These are phyloP conservation scores for Stephania cephalantha DNA, from an alignment of 164 flowering plant species.

Conservation along the genomic window DNA sequence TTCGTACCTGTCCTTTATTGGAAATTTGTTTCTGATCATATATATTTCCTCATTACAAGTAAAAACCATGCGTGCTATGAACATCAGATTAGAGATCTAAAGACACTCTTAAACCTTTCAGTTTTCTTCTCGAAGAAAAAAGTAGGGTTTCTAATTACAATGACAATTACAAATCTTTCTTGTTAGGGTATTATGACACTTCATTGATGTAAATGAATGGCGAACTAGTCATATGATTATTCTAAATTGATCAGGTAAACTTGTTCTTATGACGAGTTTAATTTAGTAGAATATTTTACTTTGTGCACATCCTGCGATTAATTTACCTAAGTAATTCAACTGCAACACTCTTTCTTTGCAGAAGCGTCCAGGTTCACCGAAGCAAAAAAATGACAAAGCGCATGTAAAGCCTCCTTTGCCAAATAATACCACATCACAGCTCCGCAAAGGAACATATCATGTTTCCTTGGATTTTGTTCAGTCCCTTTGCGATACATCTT, in stretches of 20 bases:
- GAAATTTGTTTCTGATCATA: too few species aligned
- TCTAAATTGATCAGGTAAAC: neutral
- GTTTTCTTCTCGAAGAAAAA: too few species aligned
- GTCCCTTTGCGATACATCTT: conserved; percentile 87
- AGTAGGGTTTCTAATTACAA: neutral
- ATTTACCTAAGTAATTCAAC: too few species aligned
- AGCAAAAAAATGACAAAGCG: conserved; percentile 53
- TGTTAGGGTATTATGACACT: neutral
- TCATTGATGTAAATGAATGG: neutral
- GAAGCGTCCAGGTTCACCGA: conserved; percentile 71
- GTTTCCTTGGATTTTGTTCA: conserved; percentile 92
- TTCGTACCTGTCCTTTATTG: too few species aligned
- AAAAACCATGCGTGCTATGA: too few species aligned
- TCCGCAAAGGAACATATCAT: conserved; percentile 86
- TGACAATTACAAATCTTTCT: neutral
- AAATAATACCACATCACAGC: conserved; percentile 55
- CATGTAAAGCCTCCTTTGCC: conserved; percentile 82
- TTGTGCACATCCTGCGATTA: too few species aligned
- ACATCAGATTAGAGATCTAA: too few species aligned
- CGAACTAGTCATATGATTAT: neutral
- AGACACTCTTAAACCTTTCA: too few species aligned
- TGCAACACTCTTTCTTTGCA: conserved; percentile 26
- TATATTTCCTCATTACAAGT: too few species aligned
- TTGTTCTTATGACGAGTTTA: neutral
- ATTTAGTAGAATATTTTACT: too few species aligned